Evolutionary conservation across 202 grass and related monocot genomes (phyloP), one percentile per base, ranked within the genome.

Genomic region (Tripidium arundinaceum): DNA sequence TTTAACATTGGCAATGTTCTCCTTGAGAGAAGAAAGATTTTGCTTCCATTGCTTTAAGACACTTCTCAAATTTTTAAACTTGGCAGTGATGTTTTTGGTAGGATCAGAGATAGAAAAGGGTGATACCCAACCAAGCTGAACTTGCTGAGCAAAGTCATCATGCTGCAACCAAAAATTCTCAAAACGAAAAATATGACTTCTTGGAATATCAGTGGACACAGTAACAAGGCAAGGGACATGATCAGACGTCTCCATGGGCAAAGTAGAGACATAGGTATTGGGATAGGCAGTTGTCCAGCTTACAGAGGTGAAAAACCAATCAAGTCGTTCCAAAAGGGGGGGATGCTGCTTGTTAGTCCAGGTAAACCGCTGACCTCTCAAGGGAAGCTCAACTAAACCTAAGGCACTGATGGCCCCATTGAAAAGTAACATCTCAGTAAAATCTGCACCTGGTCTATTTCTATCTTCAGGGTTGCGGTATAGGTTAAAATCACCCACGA

Each of bases 81-180:
- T 59, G 0, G 55, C 55, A 10, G 21, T 4, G 0, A 59, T 26
- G 0, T 4, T 11, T 11, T 25, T 59, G 0, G 55, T 22, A 1
- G 2, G 3, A 10, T 59, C 21, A 0, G 8, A 1, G 2, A 3
- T 1, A 2, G 0, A 3, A 0, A 0, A n/a, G n/a, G 21, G 55
- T 0, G 0, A 25, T 0, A 0, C 1, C 52, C 52, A 57, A 0
- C 19, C n/a, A 10, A 1, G 7, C 0, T 57, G 18, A 0, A 57
- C 52, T 3, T 11, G 1, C 0, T 26, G 0, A 0, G 4, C 0
- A 3, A 59, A 59, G 2, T 4, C 9, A 0, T 24, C 22, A 26
- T 26, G 55, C 0, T 26, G 8, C 10, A 59, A 4, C 10, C 8
- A 26, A 0, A 1, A 59, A 1, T 59, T 59, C 3, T 59, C 55